Conservation (phyloP, 148 eudicot genomes). For the Amaranthus palmeri region DNA sequence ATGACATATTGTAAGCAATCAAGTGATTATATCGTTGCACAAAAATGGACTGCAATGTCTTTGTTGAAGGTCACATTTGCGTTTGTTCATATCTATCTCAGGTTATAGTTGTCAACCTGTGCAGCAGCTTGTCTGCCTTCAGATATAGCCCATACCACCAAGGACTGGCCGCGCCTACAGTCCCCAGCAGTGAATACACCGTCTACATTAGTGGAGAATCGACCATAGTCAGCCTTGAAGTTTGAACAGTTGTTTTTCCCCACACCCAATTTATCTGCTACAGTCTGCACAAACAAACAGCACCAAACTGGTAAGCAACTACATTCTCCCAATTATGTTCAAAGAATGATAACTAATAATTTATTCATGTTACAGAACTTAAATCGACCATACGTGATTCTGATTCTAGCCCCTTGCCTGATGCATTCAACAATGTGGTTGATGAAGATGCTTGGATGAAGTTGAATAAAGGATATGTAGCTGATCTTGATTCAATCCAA, state of each 20-base stretch:
- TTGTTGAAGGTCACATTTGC: too few species aligned
- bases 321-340: not conserved
- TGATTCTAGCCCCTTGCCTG: constrained; percentile 67
- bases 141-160: constrained; percentile 95
- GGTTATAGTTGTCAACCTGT: constrained; percentile 73
- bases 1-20: too few species aligned
- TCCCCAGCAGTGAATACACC: constrained; percentile 97
- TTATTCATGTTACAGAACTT: too few species aligned
- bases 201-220: constrained; percentile 69
- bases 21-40: too few species aligned
- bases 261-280: constrained; percentile 74
- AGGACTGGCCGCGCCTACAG: constrained; percentile 91
- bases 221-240: constrained; percentile 76
- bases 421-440: constrained; percentile 54
- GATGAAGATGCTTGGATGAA: constrained; percentile 92
- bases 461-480: constrained; percentile 81
- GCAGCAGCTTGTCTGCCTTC: constrained; percentile 97
- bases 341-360: not conserved
- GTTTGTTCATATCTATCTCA: too few species aligned
- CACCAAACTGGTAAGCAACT: constrained; percentile 9
- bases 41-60: too few species aligned
- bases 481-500: constrained; percentile 86
- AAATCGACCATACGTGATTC: constrained; percentile 46
- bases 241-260: constrained; percentile 83
- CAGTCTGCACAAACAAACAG: constrained; percentile 34